Evolutionary conservation across 192 early-diverging fungal species (phyloP), one percentile per base, ranked within the genome.

Genomic region (Dimargaris xerosporica): DNA sequence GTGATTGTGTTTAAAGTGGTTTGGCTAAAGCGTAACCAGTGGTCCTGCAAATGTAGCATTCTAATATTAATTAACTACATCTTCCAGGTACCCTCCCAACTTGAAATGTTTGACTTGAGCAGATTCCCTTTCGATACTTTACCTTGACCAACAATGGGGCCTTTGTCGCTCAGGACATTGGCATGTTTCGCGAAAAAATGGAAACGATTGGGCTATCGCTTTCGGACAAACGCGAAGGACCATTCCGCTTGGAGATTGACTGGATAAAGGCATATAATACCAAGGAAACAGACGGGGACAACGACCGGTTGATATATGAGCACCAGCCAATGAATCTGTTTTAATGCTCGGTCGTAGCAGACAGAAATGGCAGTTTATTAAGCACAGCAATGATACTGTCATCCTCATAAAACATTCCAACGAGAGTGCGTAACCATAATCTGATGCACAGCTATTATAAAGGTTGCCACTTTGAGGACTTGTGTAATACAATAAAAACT

Each of bases 91-190:
- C 13, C 30, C 44, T 5, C 3, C n/a, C 19, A 62, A 62, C 13
- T 61, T 65, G 29, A 4, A 17, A 30, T 34, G 31, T 10, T 26
- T 41, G 12, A 5, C 44, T 7, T 39, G 48, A 9, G n/a, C 64
- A 89, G 87, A 87, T 98, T 45, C 94, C 94, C 17, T 95, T 95
- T 71, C 80, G 82, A 47, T 89, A 90, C 68, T 98, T 98, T 69
- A 87, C 94, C 29, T 71, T 94, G 44, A 98, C 94, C 10, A 85
- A 82, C 65, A 84, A 94, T 64, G 90, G 93, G 43, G 80, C 86
- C 44, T 88, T 95, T 43, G 82, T 93, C 67, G 80, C 84, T 51
- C 79, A 86, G 13, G 91, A 98, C 67, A 76, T 91, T 21, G 74
- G 76, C n/a, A 93, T 98, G 84, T 81, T 82, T 59, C 78, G 90